A percentile compares a stretch with the other conserved stretches of the same genome.
phyloP scores from a whole-genome alignment of 139 green algal genomes.

The Coelastrella sp. region DNA sequence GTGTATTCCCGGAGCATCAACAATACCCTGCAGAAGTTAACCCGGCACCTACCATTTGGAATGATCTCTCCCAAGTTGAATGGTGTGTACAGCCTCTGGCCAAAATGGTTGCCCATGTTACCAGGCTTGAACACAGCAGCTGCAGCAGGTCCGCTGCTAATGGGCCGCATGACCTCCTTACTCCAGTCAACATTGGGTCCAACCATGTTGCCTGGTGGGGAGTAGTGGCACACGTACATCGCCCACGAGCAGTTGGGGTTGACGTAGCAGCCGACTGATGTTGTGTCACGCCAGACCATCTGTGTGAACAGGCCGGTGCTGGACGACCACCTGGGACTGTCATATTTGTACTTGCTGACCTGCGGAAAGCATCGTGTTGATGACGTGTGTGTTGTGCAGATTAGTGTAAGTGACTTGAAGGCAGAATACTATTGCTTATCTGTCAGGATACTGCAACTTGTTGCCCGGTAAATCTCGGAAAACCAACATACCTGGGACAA shows the following conservation, averaged over 20 bases:
- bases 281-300: constrained; percentile 48
- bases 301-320: constrained; percentile 36
- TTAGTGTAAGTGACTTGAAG: too few relatives aligned
- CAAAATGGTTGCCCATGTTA: background rate
- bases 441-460: background rate
- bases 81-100: too few relatives aligned
- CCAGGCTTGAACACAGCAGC: constrained; percentile 16
- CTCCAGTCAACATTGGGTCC: constrained; percentile 33
- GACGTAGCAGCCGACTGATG: constrained; percentile 24
- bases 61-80: too few relatives aligned
- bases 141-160: background rate
- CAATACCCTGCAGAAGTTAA: too few relatives aligned
- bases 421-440: background rate
- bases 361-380: background rate
- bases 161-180: constrained; percentile 13
- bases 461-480: background rate
- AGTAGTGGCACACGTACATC: constrained; percentile 56
- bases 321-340: background rate
- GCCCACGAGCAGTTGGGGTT: background rate
- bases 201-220: constrained; percentile 43
- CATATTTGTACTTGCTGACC: constrained; percentile 22
- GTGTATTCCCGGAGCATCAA: too few relatives aligned
- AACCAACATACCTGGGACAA: too few relatives aligned
- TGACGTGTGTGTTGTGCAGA: too few relatives aligned
- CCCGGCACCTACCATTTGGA: too few relatives aligned